Evolutionary conservation across 768 basidiomycete genomes (phyloP).

Genomic region (Pleurotus cornucopiae): DNA sequence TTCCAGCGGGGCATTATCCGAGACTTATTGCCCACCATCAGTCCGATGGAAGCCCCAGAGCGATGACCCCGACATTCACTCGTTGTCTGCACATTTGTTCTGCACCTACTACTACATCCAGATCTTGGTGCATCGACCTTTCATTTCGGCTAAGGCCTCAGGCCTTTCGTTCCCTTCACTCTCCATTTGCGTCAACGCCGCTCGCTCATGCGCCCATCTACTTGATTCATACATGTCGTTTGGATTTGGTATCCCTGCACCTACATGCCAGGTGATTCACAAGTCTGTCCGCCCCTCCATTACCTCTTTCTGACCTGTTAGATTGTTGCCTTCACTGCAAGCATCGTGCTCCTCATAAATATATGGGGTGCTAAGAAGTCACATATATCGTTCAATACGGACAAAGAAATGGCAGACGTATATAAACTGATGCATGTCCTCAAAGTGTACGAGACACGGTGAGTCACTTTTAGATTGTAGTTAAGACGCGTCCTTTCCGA

Average conservation of each 20-base stretch:
- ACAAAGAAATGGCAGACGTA: constrained; percentile 38
- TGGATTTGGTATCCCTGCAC: constrained; percentile 8
- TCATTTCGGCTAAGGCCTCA: constrained; percentile 47
- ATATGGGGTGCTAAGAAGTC: constrained; percentile 39
- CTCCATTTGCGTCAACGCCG: constrained; percentile 71
- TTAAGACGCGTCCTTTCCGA: no score
- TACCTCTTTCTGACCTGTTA: background rate
- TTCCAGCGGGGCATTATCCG: no score
- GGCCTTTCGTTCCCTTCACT: constrained; percentile 42
- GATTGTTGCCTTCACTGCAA: constrained; percentile 18
- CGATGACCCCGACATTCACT: constrained; percentile 12
- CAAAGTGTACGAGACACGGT: constrained; percentile 13
- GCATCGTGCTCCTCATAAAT: constrained; percentile 44
- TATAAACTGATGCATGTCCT: constrained; percentile 36
- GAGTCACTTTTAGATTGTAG: background rate
- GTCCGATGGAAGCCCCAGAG: constrained; percentile 26
- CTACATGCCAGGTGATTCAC: constrained; percentile 12
- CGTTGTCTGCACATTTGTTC: constrained; percentile 18
- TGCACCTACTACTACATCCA: constrained; percentile 26
- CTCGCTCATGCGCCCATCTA: constrained; percentile 58
- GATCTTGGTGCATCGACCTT: constrained; percentile 67
- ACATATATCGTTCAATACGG: constrained; percentile 23
- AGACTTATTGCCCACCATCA: constrained; percentile 14
- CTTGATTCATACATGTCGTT: constrained; percentile 30
- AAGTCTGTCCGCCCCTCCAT: no score